Evolutionary conservation across 805 yeast genomes (phyloP).

Genomic region (Alloascoidea hylecoeti): DNA sequence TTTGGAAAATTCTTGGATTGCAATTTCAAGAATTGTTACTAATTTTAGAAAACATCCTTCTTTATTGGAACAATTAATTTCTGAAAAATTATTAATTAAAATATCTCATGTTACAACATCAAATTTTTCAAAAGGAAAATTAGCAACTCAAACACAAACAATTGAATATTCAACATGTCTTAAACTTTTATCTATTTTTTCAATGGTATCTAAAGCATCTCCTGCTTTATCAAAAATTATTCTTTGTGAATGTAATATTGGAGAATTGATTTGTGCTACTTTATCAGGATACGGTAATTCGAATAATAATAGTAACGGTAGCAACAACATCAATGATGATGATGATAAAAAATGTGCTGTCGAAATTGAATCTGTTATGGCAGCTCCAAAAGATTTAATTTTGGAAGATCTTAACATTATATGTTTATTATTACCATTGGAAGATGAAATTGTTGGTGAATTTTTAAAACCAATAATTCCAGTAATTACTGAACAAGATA

Average conservation of each 20-base stretch:
- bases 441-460: conserved; percentile 9
- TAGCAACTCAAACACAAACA: not conserved
- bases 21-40: conserved; percentile 42
- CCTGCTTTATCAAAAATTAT: not conserved
- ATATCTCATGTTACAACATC: conserved; percentile 7
- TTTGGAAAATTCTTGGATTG: conserved; percentile 50
- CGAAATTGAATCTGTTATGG: not conserved
- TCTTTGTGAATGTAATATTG: not conserved
- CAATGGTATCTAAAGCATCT: not conserved
- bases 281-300: too few species aligned
- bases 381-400: not conserved
- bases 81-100: conserved; percentile 19
- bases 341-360: too few species aligned
- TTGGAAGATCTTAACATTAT: not conserved
- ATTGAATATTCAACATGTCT: not conserved
- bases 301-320: not conserved
- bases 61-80: conserved; percentile 29
- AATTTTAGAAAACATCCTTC: conserved; percentile 30
- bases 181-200: not conserved
- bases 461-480: not conserved
- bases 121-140: not conserved
- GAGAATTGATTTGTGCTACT: not conserved
- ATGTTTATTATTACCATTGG: conserved; percentile 4
- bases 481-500: not conserved
- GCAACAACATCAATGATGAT: too few species aligned